Percentiles rank a stretch among this genome's conserved stretches.
These are phyloP conservation scores for Otatea glauca DNA, from an alignment of 176 grass and related monocot genomes.

Conservation along the genomic window DNA sequence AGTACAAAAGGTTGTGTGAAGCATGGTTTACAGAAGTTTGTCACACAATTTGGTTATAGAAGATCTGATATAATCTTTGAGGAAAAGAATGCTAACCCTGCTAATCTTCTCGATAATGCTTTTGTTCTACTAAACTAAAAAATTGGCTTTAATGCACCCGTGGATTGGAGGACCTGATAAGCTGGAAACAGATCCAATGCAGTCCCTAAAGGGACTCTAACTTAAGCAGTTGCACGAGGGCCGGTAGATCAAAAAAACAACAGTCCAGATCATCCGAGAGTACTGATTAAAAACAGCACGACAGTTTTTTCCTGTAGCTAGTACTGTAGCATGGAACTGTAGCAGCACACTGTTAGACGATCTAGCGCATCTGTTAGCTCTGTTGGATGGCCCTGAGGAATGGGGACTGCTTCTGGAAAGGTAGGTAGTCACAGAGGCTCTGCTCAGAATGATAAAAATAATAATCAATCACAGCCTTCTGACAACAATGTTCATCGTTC, in stretches of 20 bases:
- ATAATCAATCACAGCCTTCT: not conserved
- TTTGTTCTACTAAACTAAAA: not conserved
- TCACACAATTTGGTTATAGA: not conserved
- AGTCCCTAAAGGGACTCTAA: too few relatives aligned
- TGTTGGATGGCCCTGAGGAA: too few relatives aligned
- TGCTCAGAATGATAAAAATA: not conserved
- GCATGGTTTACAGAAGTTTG: constrained; percentile 16
- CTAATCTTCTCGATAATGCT: not conserved
- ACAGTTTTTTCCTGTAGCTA: too few relatives aligned
- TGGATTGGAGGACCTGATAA: not conserved
- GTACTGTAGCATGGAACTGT: too few relatives aligned
- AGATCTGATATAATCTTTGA: not conserved
- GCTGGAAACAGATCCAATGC: not conserved
- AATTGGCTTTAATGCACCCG: not conserved
- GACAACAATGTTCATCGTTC: not conserved
- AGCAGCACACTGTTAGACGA: too few relatives aligned
- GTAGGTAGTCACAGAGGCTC: not conserved
- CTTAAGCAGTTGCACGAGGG: too few relatives aligned
- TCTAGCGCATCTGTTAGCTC: too few relatives aligned
- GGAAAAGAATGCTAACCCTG: not conserved
- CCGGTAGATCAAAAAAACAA: too few relatives aligned
- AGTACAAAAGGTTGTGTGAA: not conserved
- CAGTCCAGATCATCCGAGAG: too few relatives aligned
- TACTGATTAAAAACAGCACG: too few relatives aligned
- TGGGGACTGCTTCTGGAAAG: not conserved